Evolutionary conservation across 257 asterid genomes (phyloP).

Genomic region (Apocynum venetum): DNA sequence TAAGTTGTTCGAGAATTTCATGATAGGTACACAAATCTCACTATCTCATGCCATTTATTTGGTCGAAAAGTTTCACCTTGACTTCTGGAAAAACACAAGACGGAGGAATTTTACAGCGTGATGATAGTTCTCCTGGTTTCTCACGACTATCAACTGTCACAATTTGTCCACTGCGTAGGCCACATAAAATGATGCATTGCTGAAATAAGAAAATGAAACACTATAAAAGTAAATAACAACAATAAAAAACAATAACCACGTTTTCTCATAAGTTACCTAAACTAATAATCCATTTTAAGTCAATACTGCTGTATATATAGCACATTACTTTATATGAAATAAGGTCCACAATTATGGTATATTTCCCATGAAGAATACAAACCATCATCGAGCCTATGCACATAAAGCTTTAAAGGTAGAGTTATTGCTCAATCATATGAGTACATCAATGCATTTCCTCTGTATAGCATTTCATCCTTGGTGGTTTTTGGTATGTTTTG

Average conservation of each 20-base stretch:
- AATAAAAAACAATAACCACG: neutral
- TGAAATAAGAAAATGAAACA: constrained; percentile 28
- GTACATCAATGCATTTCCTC: too few relatives aligned
- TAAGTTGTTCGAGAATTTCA: neutral
- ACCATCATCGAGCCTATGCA: neutral
- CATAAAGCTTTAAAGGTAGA: neutral
- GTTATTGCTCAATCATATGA: neutral
- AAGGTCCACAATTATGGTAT: neutral
- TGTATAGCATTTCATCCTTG: too few relatives aligned
- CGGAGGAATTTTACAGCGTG: constrained; percentile 16
- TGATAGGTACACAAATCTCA: constrained; percentile 1
- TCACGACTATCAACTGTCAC: constrained; percentile 72
- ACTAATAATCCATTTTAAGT: neutral
- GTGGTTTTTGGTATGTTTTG: too few relatives aligned
- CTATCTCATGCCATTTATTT: constrained; percentile 24
- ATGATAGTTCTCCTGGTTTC: constrained; percentile 44
- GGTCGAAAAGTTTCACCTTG: constrained; percentile 17
- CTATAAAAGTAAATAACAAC: neutral
- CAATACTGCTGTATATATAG: neutral
- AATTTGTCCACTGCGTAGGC: constrained; percentile 85
- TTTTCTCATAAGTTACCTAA: neutral
- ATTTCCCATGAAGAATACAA: neutral
- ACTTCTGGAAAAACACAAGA: constrained; percentile 8
- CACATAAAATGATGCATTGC: constrained; percentile 67
- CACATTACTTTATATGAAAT: neutral